phyloP scores from a whole-genome alignment of 2,329 filamentous ascomycete species.

The Apiospora arundinis region DNA sequence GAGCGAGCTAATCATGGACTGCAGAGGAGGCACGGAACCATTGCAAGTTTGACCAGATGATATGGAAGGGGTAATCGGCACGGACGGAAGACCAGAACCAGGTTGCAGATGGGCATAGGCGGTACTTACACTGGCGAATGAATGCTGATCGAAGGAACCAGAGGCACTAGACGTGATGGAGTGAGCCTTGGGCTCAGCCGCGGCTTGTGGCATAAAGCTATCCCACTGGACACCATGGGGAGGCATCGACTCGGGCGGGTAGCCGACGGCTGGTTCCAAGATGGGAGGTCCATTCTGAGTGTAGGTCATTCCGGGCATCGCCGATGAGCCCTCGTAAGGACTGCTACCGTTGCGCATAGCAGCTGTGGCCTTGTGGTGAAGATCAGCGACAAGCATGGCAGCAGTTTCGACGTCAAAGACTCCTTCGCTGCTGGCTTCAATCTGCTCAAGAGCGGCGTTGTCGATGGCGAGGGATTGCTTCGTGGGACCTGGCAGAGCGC shows the following conservation, averaged over 20 bases:
- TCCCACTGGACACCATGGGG: conserved; percentile 89
- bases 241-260: conserved; percentile 79
- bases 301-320: conserved; percentile 64
- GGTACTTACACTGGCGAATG: conserved; percentile 65
- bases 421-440: conserved; percentile 87
- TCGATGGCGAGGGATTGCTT: conserved; percentile 85
- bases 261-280: conserved; percentile 79
- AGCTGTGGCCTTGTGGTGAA: conserved; percentile 90
- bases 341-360: conserved; percentile 66
- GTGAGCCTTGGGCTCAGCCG: conserved; percentile 75
- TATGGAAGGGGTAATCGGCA: conserved; percentile 48
- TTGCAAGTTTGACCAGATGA: conserved; percentile 63
- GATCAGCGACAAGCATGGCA: conserved; percentile 97
- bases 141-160: conserved; percentile 71
- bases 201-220: conserved; percentile 75
- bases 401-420: conserved; percentile 97
- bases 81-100: conserved; percentile 63
- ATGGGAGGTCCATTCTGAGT: conserved; percentile 73
- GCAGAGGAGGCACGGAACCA: conserved; percentile 68
- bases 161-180: conserved; percentile 72
- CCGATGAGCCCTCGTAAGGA: conserved; percentile 62
- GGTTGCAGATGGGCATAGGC: conserved; percentile 56
- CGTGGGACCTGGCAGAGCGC: conserved; percentile 67
- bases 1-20: conserved; percentile 75
- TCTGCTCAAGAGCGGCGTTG: conserved; percentile 85